phyloP scores from a whole-genome alignment of 306 rosid genomes.

The Cercis canadensis region DNA sequence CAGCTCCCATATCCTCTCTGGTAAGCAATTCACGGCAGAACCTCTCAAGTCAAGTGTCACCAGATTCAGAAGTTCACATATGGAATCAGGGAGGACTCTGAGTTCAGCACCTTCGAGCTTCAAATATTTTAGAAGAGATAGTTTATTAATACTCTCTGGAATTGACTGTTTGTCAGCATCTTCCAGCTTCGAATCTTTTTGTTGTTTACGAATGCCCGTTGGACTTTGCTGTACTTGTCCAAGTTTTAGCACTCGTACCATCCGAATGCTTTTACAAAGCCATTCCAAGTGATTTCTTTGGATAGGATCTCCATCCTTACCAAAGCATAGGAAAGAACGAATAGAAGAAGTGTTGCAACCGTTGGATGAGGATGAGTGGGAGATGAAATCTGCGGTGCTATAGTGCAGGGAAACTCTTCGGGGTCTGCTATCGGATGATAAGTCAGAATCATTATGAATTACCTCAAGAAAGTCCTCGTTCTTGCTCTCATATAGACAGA shows the following conservation, averaged over 20 bases:
- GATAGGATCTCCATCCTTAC: neutral
- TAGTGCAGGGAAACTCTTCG: neutral
- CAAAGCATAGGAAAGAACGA: neutral
- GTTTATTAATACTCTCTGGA: neutral
- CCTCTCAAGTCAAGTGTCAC: constrained; percentile 5
- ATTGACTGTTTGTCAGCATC: too few species aligned
- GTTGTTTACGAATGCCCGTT: too few species aligned
- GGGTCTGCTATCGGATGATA: neutral
- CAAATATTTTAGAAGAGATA: neutral
- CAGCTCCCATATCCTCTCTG: neutral
- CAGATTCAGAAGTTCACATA: neutral
- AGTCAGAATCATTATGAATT: neutral
- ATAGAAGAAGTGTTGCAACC: neutral
- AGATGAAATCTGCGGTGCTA: neutral
- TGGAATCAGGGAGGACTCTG: neutral
- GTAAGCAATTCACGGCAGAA: neutral
- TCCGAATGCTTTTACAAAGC: neutral
- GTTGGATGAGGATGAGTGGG: neutral
- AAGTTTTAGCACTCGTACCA: neutral
- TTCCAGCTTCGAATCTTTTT: too few species aligned
- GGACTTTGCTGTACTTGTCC: too few species aligned
- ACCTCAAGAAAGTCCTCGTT: neutral
- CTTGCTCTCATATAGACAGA: neutral
- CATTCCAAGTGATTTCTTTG: neutral
- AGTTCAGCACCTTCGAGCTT: neutral